Percentiles rank a stretch among this genome's conserved stretches.
Conservation (phyloP, 2,329 filamentous ascomycete species). For the Coniochaeta pulveracea region DNA sequence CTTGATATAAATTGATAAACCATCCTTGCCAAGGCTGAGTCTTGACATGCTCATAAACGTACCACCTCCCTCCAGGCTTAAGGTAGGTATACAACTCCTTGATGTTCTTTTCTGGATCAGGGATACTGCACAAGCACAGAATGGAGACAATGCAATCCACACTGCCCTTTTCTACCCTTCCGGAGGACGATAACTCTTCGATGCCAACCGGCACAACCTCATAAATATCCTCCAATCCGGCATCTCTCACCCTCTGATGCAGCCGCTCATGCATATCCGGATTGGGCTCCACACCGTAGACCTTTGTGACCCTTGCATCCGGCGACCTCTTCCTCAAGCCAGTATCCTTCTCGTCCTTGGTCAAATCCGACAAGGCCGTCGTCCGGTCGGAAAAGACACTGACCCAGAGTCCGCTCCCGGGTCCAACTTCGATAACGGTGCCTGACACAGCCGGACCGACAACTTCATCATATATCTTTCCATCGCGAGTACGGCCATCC, state of each 20-base stretch:
- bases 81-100: slow-evolving; percentile 43
- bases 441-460: slow-evolving; percentile 27
- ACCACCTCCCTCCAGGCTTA: slow-evolving; percentile 51
- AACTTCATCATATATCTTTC: slow-evolving; percentile 19
- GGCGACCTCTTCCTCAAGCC: slow-evolving; percentile 11
- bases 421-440: slow-evolving; percentile 49
- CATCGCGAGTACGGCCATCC: slow-evolving; percentile 31
- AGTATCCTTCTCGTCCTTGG: slow-evolving; percentile 7
- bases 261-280: slow-evolving; percentile 36
- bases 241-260: slow-evolving; percentile 30
- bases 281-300: slow-evolving; percentile 59
- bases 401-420: slow-evolving; percentile 50
- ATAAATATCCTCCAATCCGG: slow-evolving; percentile 45
- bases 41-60: slow-evolving; percentile 50
- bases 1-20: slow-evolving; percentile 35
- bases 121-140: slow-evolving; percentile 53
- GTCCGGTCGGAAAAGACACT: slow-evolving; percentile 28
- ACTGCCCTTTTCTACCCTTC: slow-evolving; percentile 35
- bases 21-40: slow-evolving; percentile 20
- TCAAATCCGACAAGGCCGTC: neutral
- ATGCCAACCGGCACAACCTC: slow-evolving; percentile 52
- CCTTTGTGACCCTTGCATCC: slow-evolving; percentile 26
- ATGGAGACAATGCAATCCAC: slow-evolving; percentile 50
- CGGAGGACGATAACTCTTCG: slow-evolving; percentile 36
- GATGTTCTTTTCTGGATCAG: slow-evolving; percentile 44